A percentile compares a stretch with the other conserved stretches of the same genome.
phyloP scores from a whole-genome alignment of 169 alveolate genomes.

The Besnoitia besnoiti region DNA sequence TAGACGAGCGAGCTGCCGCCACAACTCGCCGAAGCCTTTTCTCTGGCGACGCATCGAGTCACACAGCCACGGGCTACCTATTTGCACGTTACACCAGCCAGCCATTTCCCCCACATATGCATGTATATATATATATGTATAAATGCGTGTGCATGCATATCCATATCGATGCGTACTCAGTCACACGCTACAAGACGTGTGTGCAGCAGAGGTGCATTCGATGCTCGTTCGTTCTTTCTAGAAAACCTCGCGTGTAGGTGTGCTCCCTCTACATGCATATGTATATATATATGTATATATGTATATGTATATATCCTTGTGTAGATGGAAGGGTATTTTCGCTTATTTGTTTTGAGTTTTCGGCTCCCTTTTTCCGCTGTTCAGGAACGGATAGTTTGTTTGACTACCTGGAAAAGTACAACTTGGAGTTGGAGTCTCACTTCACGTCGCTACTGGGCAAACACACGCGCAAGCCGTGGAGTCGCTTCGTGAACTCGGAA shows the following conservation, averaged over 20 bases:
- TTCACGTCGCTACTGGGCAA: conserved; percentile 88
- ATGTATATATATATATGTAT: too few species aligned
- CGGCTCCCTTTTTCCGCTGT: conserved; percentile 44
- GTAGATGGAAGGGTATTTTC: neutral
- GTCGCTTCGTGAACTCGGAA: conserved; percentile 90
- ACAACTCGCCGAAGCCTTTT: too few species aligned
- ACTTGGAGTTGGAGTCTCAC: conserved; percentile 86
- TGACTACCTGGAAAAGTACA: conserved; percentile 86
- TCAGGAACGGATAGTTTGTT: conserved; percentile 90
- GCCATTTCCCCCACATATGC: too few species aligned
- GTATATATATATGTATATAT: neutral
- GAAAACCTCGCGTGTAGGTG: neutral
- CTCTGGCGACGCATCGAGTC: too few species aligned
- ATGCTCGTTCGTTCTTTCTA: too few species aligned
- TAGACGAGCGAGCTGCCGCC: too few species aligned
- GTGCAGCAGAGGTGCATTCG: too few species aligned
- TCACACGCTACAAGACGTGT: too few species aligned
- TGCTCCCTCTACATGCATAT: neutral
- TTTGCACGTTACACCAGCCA: too few species aligned
- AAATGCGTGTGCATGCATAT: too few species aligned
- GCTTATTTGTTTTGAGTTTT: neutral
- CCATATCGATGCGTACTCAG: too few species aligned
- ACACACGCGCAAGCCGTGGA: conserved; percentile 92
- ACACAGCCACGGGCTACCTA: too few species aligned
- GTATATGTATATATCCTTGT: neutral